Evolutionary conservation across 192 early-diverging fungal species (phyloP), one percentile per base, ranked within the genome.

Genomic region (Entomortierella parvispora): DNA sequence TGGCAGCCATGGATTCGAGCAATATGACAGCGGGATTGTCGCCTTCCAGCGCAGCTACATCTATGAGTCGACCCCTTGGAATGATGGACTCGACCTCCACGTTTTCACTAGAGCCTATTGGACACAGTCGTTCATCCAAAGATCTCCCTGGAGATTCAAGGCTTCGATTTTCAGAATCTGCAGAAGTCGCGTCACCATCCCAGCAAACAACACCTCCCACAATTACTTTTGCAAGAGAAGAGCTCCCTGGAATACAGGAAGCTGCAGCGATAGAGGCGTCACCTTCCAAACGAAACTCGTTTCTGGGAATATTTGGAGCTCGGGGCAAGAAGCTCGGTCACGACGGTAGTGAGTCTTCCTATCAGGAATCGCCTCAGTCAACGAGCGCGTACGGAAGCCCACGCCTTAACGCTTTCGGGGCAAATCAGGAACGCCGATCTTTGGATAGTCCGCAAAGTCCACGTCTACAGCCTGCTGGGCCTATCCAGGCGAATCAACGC

Each of bases 291-390:
- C 53, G 70, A 44, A 50, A 53, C 40, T 72, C 70, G 2, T 65
- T 72, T 45, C 42, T 72, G 37, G 70, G 62, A 2, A 72, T 72
- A 9, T 72, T 72, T 58, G 62, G 62, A 10, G 47, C 32, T 5
- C 53, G 62, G 3, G 62, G 62, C 26, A 72, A 72, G 43, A 72
- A 65, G 42, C 48, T 56, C n/a, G 69, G 54, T 5, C 59, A 62
- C 11, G 69, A 71, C 34, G 31, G 20, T 14, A 52, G 58, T 47
- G 43, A 49, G 1, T 1, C 20, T 4, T 14, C 20, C 15, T 60
- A 71, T 54, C n/a, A 46, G 22, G 69, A 71, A 29, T 71, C 69
- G 12, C 65, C 55, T 7, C 69, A 71, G 23, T 45, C 59, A 3
- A 29, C 69, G 2, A 33, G 28, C n/a, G 42, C 58, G 0, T 62